Conservation (phyloP, 2,329 filamentous ascomycete genomes). For the Aspergillus luchuensis region DNA sequence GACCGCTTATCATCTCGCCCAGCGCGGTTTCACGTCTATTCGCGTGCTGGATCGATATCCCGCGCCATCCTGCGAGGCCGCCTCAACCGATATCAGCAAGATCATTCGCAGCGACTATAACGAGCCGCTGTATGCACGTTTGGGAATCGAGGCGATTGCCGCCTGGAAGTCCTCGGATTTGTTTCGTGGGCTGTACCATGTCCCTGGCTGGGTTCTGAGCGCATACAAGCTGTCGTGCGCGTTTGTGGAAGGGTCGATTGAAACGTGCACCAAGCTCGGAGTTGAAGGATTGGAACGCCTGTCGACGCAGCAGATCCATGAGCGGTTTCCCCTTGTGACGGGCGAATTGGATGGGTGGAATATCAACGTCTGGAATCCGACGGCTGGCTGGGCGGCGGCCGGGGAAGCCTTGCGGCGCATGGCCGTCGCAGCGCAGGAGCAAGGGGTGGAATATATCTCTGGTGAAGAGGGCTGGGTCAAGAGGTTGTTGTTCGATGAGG, state of each 20-base stretch:
- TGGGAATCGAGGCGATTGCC: background rate
- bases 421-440: background rate
- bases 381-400: background rate
- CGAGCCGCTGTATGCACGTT: background rate
- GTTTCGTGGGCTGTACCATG: background rate
- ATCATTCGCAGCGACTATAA: conserved; percentile 9
- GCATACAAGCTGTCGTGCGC: background rate
- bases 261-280: background rate
- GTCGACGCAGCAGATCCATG: background rate
- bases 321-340: background rate
- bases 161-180: background rate
- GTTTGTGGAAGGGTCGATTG: conserved; percentile 1
- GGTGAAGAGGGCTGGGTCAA: background rate
- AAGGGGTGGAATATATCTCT: conserved; percentile 4
- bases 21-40: conserved; percentile 3
- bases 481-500: background rate
- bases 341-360: background rate
- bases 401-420: background rate
- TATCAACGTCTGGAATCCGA: background rate
- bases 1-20: conserved; percentile 3
- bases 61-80: conserved; percentile 2
- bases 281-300: background rate
- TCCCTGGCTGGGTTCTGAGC: conserved; percentile 4
- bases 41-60: background rate
- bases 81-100: conserved; percentile 5